Conservation (phyloP, 768 basidiomycete species). For the Leccinum uliginosum region DNA sequence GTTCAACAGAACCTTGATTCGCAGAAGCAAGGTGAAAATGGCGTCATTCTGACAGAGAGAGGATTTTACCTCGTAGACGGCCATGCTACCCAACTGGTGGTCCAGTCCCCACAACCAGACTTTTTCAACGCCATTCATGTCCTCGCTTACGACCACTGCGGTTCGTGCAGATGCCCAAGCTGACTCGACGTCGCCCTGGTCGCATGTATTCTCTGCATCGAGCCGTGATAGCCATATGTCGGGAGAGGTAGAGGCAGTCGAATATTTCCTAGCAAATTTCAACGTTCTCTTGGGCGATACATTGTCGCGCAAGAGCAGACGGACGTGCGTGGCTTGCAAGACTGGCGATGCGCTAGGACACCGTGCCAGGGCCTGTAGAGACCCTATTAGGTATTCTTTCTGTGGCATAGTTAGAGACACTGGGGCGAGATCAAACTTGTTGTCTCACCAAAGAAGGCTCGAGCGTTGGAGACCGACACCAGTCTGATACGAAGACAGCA, state of each 20-base stretch:
- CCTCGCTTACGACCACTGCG: slow-evolving; percentile 23
- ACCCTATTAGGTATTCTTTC: slow-evolving; percentile 53
- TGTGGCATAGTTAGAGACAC: slow-evolving; percentile 20
- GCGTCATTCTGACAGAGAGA: too few relatives aligned
- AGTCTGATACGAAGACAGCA: slow-evolving; percentile 43
- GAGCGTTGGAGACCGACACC: slow-evolving; percentile 36
- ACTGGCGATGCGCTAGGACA: slow-evolving; percentile 16
- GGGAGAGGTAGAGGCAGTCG: slow-evolving; percentile 35
- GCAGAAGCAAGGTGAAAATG: background rate
- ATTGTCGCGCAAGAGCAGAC: slow-evolving; percentile 28
- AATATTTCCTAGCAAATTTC: slow-evolving; percentile 44
- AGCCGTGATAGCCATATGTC: slow-evolving; percentile 53
- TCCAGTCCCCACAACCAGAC: slow-evolving; percentile 58
- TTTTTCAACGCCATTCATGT: slow-evolving; percentile 27
- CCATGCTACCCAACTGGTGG: slow-evolving; percentile 11
- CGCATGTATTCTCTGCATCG: slow-evolving; percentile 36
- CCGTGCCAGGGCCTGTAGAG: slow-evolving; percentile 36
- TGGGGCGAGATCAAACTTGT: background rate
- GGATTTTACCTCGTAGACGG: slow-evolving; percentile 37
- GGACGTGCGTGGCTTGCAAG: slow-evolving; percentile 36
- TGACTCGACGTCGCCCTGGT: slow-evolving; percentile 23
- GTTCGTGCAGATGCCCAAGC: slow-evolving; percentile 46
- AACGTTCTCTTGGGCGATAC: slow-evolving; percentile 33
- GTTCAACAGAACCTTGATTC: slow-evolving; percentile 37
- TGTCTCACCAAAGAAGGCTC: slow-evolving; percentile 30